These are phyloP conservation scores for Pogostemon cablin DNA, from an alignment of 257 asterid genomes.

Conservation along the genomic window DNA sequence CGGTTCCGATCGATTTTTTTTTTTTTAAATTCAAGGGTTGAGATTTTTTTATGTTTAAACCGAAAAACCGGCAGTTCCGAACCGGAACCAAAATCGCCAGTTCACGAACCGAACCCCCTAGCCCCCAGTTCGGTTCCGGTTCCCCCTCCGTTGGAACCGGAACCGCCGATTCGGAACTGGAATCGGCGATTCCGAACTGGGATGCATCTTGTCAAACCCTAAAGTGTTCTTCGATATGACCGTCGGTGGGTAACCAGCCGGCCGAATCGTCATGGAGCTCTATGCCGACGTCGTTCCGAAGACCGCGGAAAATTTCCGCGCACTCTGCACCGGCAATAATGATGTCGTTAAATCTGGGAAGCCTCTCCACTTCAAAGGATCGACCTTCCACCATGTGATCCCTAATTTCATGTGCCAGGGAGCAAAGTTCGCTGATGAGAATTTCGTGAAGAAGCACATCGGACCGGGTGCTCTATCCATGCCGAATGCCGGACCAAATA, in stretches of 20 bases:
- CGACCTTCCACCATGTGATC: conserved; percentile 72
- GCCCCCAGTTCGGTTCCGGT: no score
- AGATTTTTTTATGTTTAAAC: no score
- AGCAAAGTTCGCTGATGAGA: conserved; percentile 66
- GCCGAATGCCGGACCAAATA: conserved; percentile 79
- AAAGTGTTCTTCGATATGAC: conserved; percentile 73
- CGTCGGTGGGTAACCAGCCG: conserved; percentile 57
- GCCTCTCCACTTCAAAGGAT: conserved; percentile 80
- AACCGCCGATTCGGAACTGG: no score
- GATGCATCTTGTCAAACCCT: conserved; percentile 72
- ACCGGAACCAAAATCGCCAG: no score
- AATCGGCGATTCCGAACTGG: no score
- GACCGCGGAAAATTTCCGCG: conserved; percentile 71
- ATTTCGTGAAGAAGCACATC: conserved; percentile 69
- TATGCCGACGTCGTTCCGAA: conserved; percentile 57
- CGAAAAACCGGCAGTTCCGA: no score
- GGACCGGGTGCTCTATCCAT: conserved; percentile 62
- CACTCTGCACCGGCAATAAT: conserved; percentile 79
- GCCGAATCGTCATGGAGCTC: conserved; percentile 72
- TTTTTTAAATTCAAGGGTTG: no score
- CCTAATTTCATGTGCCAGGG: conserved; percentile 85
- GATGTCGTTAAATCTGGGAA: conserved; percentile 58
- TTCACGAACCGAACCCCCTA: no score
- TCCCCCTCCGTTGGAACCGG: no score
- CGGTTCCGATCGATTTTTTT: no score